Evolutionary conservation across 352 stramenopile species (phyloP), one percentile per base, ranked within the genome.

Genomic region (Phytophthora pisi): DNA sequence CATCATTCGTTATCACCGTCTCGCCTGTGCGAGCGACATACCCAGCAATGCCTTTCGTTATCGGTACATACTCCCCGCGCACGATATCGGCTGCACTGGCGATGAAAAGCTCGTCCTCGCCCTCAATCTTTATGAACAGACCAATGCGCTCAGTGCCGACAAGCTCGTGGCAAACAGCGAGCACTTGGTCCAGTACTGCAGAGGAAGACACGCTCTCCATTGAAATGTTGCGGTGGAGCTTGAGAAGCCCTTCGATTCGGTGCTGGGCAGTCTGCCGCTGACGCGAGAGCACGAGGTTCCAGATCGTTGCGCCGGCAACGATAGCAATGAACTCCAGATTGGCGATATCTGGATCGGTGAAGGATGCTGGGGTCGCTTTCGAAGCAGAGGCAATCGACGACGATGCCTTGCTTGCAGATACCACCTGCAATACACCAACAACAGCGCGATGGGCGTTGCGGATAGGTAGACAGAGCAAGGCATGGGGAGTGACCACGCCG

Each of bases 161-260:
- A 15, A 90, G 77, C 63, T 92, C 84, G 28, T 92, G 80, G 24
- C 76, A 92, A n/a, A 92, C 84, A 0, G 80, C 77, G 4, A 92
- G 72, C 28, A 90, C 80, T 30, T 92, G 80, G 34, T 89, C 81
- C 3, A 92, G 62, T 2, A 75, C 67, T 9, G 86, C 81, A 31
- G 69, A 65, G 0, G 74, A 86, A 0, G 84, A 89, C 5, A 88
- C 75, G 9, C 63, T 77, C 47, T 92, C 81, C 72, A 90, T 86
- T 7, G 84, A 88, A 61, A 90, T 90, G 31, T 90, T 92, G 42
- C 80, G 84, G 23, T 90, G 80, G 18, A 92, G 61, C 56, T 89
- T 89, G 6, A 92, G 72, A 0, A 92, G 58, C 0, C 83, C 80
- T 65, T 92, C 80, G 59, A 92, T 90, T 24, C 84, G 84, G 34